These are phyloP conservation scores for Fusarium circinatum DNA, from an alignment of 2,329 filamentous ascomycete genomes.

Conservation along the genomic window DNA sequence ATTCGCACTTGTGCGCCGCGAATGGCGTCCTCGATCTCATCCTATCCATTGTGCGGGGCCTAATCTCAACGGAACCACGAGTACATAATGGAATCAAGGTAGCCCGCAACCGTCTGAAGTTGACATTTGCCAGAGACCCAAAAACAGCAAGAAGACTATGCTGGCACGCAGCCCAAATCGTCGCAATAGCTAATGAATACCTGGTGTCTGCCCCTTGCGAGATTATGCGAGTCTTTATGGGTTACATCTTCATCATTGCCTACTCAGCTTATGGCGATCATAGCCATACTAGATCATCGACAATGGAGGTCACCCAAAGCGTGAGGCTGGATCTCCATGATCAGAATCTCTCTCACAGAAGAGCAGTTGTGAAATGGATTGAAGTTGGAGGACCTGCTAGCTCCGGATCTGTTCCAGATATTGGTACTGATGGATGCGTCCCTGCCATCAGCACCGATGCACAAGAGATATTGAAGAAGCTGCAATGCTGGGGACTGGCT, in stretches of 20 bases:
- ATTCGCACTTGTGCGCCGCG: not conserved
- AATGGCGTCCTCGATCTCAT: not conserved
- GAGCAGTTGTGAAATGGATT: not conserved
- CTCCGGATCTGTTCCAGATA: not conserved
- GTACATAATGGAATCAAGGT: not conserved
- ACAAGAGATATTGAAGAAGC: not conserved
- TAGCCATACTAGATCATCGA: not conserved
- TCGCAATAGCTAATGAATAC: not conserved
- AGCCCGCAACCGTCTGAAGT: not conserved
- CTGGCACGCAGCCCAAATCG: not conserved
- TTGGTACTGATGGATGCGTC: not conserved
- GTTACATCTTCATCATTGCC: not conserved
- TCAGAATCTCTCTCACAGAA: not conserved
- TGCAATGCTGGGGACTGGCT: not conserved
- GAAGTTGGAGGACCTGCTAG: not conserved
- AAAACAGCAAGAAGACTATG: not conserved
- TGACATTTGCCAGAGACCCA: not conserved
- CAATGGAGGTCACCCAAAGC: not conserved
- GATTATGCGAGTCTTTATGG: slow-evolving; percentile 6
- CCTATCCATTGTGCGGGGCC: not conserved
- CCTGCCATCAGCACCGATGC: not conserved
- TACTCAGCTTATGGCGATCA: not conserved
- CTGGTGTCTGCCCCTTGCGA: not conserved
- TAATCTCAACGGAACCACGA: not conserved
- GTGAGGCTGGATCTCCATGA: not conserved